A percentile compares a stretch with the other conserved stretches of the same genome.
These are phyloP conservation scores for Neoboletus magnificus DNA, from an alignment of 768 basidiomycete species.

Conservation along the genomic window DNA sequence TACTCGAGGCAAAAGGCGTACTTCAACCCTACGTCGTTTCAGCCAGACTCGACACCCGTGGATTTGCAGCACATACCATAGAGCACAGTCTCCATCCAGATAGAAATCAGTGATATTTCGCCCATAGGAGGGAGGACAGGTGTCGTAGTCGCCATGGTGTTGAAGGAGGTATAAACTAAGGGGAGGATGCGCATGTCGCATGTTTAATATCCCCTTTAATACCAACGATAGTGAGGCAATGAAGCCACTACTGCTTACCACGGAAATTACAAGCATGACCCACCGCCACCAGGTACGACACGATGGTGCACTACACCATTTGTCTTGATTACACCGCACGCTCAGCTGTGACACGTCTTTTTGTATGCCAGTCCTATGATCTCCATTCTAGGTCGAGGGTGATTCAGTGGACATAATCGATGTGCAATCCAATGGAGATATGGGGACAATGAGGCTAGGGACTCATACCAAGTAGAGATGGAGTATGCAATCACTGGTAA, in stretches of 20 bases:
- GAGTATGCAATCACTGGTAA: neutral
- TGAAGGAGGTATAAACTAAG: neutral
- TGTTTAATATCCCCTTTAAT: constrained; percentile 1
- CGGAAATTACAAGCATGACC: neutral
- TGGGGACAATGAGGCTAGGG: neutral
- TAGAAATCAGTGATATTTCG: constrained; percentile 12
- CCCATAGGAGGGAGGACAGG: constrained; percentile 7
- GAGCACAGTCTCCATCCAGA: constrained; percentile 17
- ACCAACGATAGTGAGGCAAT: neutral
- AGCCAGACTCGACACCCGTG: neutral
- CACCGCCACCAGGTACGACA: constrained; percentile 6
- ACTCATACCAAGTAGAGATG: neutral
- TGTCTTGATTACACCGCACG: neutral
- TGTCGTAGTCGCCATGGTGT: constrained; percentile 1
- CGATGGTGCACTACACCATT: neutral
- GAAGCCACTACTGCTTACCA: neutral
- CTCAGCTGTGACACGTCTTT: neutral
- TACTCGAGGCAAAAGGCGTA: neutral
- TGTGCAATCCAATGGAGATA: neutral
- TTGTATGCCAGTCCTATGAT: neutral
- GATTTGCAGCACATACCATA: constrained; percentile 8
- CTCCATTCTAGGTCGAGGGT: neutral
- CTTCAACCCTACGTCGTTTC: constrained; percentile 6
- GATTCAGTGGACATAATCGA: neutral
- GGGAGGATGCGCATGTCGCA: neutral